Evolutionary conservation across 2,329 filamentous ascomycete genomes (phyloP).

Genomic region (Trichoderma harzianum): DNA sequence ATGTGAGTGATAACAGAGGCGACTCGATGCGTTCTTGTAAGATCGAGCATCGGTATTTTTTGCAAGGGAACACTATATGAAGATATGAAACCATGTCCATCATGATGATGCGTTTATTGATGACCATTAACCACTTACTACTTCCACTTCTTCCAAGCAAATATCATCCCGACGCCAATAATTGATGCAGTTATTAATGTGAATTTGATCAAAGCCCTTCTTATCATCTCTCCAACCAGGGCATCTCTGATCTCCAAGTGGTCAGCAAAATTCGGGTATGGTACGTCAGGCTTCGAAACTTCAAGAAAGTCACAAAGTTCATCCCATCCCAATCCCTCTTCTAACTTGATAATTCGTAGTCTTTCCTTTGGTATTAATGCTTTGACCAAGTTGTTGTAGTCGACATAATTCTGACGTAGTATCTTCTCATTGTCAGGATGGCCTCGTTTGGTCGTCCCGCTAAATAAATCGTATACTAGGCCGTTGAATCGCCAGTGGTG

Average conservation of each 20-base stretch:
- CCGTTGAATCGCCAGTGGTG: not conserved
- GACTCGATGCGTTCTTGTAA: not conserved
- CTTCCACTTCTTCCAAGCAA: not conserved
- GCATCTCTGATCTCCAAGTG: not conserved
- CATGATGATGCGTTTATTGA: not conserved
- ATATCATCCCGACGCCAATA: not conserved
- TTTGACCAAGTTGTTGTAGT: not conserved
- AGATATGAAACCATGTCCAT: not conserved
- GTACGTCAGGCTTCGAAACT: not conserved
- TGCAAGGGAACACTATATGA: not conserved
- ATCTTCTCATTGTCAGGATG: not conserved
- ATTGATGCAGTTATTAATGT: not conserved
- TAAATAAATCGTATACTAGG: not conserved
- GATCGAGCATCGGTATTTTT: not conserved
- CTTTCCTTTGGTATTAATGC: not conserved
- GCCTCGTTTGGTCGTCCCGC: not conserved
- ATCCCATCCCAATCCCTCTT: not conserved
- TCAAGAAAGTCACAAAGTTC: not conserved
- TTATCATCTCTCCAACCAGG: not conserved
- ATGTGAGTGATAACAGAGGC: not conserved
- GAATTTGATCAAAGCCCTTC: not conserved
- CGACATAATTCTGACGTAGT: not conserved
- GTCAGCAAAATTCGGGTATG: not conserved
- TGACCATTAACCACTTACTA: not conserved
- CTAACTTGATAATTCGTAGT: not conserved